Base-by-base conservation (phyloP, 2,329 filamentous ascomycete species). In the Colletotrichum horii region DNA sequence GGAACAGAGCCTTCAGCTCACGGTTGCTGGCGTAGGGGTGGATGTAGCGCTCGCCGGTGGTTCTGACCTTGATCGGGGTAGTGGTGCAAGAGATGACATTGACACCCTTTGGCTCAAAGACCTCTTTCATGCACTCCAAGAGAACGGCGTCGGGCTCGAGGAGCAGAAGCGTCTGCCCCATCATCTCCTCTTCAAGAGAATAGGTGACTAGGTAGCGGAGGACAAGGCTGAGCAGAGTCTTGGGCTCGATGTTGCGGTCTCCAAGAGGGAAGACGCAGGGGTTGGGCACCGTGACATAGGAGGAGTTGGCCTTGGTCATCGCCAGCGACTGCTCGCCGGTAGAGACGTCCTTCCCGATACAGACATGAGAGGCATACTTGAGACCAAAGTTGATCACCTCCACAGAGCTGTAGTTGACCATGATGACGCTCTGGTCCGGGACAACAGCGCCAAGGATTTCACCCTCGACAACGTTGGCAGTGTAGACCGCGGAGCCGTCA, bases 361-460 rank as follows among this genome's bases (percentile, higher is more conserved):
- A 85, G 30, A 87, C 28, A 52, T 86, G 74, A 15, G 74, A 76
- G 6, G 74, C 74, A n/a, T 76, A 71, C 74, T 66, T 71, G 9
- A 76, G 74, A 2, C 77, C 78, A 2, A 83, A 58, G 28, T 77
- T 80, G n/a, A 85, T n/a, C 1, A 81, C 77, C 15, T 81, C 77
- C 1, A 80, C 78, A 0, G 82, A 84, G 79, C 86, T 87, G 79
- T 85, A 87, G 24, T 83, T 78, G 0, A 86, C 84, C 38, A 81
- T 80, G 24, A 85, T 79, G 4, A 70, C 22, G 11, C 78, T 71
- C 26, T 76, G 43, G 24, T 69, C 72, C 2, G 48, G 36, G 4
- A 48, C 28, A 11, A 74, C 15, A 34, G 48, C 66, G 55, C 75
- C 32, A 77, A 73, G 34, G 79, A 76, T 71, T 24, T 76, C 74